phyloP scores from a whole-genome alignment of 768 basidiomycete genomes.

The Boletus coccyginus region DNA sequence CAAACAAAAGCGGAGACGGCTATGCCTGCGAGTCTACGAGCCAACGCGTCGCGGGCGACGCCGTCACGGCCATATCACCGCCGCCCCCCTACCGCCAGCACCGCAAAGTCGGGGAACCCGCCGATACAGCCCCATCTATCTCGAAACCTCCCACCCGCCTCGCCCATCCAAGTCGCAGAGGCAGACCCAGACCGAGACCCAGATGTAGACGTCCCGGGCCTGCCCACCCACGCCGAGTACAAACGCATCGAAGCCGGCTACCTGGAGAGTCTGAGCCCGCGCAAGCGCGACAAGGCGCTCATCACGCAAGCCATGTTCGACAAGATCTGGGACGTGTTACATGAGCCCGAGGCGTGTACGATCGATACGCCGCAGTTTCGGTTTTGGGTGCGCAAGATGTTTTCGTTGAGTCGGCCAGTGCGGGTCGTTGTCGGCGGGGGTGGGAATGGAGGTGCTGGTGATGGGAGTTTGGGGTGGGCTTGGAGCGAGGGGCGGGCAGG shows the following conservation, averaged over 20 bases:
- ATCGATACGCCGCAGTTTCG: conserved; percentile 65
- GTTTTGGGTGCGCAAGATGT: conserved; percentile 85
- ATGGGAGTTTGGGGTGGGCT: background rate
- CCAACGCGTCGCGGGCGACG: conserved; percentile 2
- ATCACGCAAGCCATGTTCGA: conserved; percentile 71
- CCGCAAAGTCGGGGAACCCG: background rate
- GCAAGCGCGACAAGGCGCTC: conserved; percentile 66
- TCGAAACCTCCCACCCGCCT: background rate
- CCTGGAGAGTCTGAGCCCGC: conserved; percentile 52
- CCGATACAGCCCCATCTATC: background rate
- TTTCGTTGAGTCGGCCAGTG: conserved; percentile 43
- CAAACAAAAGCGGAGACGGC: background rate
- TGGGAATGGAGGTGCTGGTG: too few relatives aligned
- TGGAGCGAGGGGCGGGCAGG: conserved; percentile 12
- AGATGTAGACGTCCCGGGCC: conserved; percentile 39
- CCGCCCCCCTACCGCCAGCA: conserved; percentile 11
- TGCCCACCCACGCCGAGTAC: conserved; percentile 63
- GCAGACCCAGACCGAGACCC: background rate
- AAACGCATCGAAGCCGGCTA: conserved; percentile 57
- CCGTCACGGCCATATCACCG: conserved; percentile 23
- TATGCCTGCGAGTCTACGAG: conserved; percentile 24
- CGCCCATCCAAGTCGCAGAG: background rate
- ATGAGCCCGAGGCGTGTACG: conserved; percentile 45
- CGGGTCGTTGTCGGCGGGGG: too few relatives aligned
- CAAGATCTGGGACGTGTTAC: conserved; percentile 67